These are phyloP conservation scores for Chaetomium sp. DNA, from an alignment of 2,329 filamentous ascomycete genomes.

Conservation along the genomic window DNA sequence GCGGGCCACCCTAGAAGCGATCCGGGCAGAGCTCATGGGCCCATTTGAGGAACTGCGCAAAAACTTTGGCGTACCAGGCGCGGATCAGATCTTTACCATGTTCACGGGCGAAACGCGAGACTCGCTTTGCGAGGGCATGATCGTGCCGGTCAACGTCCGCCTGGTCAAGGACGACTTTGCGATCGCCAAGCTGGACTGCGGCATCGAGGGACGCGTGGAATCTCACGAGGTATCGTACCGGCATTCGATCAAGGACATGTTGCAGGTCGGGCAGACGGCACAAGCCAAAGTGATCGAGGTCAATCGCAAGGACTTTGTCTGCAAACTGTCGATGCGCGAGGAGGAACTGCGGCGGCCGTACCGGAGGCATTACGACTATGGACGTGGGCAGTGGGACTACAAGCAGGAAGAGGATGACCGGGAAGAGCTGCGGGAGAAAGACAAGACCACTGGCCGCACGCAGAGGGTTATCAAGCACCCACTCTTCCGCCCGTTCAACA, in stretches of 20 bases:
- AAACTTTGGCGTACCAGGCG: conserved; percentile 62
- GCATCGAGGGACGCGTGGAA: conserved; percentile 83
- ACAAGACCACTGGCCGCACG: conserved; percentile 74
- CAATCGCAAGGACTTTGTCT: conserved; percentile 77
- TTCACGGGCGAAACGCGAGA: conserved; percentile 88
- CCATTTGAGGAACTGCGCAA: conserved; percentile 92
- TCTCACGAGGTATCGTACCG: conserved; percentile 74
- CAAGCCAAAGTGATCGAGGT: conserved; percentile 83
- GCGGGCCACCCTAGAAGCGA: conserved; percentile 91
- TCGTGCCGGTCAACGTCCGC: conserved; percentile 81
- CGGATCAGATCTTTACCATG: conserved; percentile 89
- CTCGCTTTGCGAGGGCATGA: conserved; percentile 81
- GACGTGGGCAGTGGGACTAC: conserved; percentile 81
- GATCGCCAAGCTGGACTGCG: conserved; percentile 88
- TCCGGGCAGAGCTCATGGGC: conserved; percentile 83
- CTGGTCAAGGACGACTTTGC: conserved; percentile 88
- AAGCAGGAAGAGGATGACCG: conserved; percentile 72
- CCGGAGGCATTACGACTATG: conserved; percentile 62
- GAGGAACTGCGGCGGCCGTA: conserved; percentile 70
- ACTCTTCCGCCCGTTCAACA: conserved; percentile 89
- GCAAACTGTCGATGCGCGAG: conserved; percentile 78
- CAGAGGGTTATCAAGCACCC: conserved; percentile 97
- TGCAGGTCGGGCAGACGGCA: conserved; percentile 73
- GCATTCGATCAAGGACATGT: conserved; percentile 64
- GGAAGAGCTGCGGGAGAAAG: conserved; percentile 78